These are phyloP conservation scores for Pelargonium myrrhifolium DNA, from an alignment of 441 rosid species.

Conservation along the genomic window DNA sequence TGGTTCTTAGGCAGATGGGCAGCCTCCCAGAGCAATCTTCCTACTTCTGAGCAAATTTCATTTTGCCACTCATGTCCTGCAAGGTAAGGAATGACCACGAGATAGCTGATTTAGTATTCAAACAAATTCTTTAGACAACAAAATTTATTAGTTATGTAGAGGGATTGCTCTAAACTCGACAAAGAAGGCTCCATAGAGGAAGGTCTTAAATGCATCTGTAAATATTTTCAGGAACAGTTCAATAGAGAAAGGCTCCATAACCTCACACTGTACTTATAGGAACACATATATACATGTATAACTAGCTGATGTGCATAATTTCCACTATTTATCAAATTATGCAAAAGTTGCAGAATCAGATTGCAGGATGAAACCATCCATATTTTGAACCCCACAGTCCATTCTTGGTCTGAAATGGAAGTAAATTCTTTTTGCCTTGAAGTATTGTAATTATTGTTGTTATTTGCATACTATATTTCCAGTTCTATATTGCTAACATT, in stretches of 20 bases:
- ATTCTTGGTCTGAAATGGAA: no score
- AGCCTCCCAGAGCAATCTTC: slow-evolving; percentile 50
- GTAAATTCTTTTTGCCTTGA: no score
- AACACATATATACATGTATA: background rate
- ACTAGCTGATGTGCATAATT: background rate
- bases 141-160: background rate
- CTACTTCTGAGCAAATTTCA: slow-evolving; percentile 29
- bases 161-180: background rate
- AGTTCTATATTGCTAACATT: background rate
- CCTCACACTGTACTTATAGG: background rate
- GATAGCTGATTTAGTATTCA: background rate
- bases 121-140: background rate
- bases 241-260: background rate
- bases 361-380: background rate
- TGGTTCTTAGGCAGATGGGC: slow-evolving; percentile 38
- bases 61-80: background rate
- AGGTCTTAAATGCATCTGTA: background rate
- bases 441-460: no score
- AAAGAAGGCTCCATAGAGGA: background rate
- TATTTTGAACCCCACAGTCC: no score
- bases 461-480: background rate
- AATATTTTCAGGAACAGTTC: background rate
- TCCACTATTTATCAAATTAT: background rate
- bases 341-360: background rate
- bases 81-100: background rate